Base-by-base conservation (phyloP, 2,329 filamentous ascomycete species). In the Diplocarpon rosae region DNA sequence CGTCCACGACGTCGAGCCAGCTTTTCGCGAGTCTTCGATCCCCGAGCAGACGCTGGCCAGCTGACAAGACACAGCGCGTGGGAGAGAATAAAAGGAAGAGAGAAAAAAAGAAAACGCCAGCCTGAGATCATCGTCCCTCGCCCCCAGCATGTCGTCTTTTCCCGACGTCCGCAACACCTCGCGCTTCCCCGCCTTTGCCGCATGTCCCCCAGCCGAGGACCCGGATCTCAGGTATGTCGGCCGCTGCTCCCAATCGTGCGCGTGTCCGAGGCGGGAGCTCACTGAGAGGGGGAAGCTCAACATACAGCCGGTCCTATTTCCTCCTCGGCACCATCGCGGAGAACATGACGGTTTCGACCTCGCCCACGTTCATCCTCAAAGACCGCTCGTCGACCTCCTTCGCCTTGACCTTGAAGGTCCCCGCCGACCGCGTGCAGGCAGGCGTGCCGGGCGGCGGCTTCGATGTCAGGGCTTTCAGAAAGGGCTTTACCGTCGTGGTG, bases 271-370 rank as follows among this genome's bases (percentile, higher is more conserved):
- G 20, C 20, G 20, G 20, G 20, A 24, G 20, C n/a, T n/a, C n/a
- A 24, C 20, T 24, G 20, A 24, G 3, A 24, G 20, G 4, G 20
- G 20, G 20, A 7, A 7, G 20, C n/a, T n/a, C 3, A 24, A 36
- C 13, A 20, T 2, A 28, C 32, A 39, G 36, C 24, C 12, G 13
- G 28, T 27, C 42, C 24, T 40, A 47, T 15, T 55, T 51, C 37
- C 49, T 60, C 11, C 38, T 59, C 6, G 58, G 48, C 24, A 56
- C 55, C 2, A 53, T 59, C 37, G 43, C 40, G 24, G 50, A 59
- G 33, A 55, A 60, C 31, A 59, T 59, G 55, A 59, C 58, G 3
- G 45, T 59, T 6, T 55, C 52, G 3, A 51, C 52, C 1, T 52
- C 50, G 5, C 56, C 58, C 14, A 60, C 58, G 14, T 60, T 56